Evolutionary conservation across 2,329 filamentous ascomycete species (phyloP), one percentile per base, ranked within the genome.

Genomic region (Nothopassalora personata): DNA sequence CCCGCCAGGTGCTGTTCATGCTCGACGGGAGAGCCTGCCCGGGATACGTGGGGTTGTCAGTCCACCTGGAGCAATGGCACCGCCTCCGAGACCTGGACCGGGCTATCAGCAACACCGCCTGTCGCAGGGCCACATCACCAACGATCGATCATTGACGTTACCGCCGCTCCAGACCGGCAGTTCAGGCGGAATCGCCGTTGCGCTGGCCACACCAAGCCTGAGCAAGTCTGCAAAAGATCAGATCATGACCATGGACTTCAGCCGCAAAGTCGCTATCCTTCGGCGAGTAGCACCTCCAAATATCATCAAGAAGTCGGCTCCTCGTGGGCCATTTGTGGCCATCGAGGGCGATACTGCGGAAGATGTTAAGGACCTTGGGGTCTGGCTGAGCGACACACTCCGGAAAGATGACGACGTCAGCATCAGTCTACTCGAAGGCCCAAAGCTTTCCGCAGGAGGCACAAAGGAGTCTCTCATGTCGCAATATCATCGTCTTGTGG

Each of bases 311-410:
- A 61, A 62, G 28, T 45, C 59, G 11, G 56, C 60, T 6, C 60
- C 64, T 1, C 83, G 91, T n/a, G 92, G 93, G 0, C 84, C 89
- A 0, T 83, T 97, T 39, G 86, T 97, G 62, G 88, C 90, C 0
- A 78, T 97, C 30, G 93, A 97, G 73, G 92, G 92, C 0, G 81
- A 87, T 18, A 83, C 87, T 58, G 72, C 77, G 1, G 79, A 82
- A 9, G 83, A 89, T 4, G 86, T 90, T 3, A 76, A 80, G 3
- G 81, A 83, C 18, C 83, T 96, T 19, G 81, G 88, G 56, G 79
- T 80, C 34, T 87, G 86, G 66, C 77, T 96, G 68, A 80, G 76
- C 59, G 78, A 75, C 58, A 76, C 76, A 46, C 72, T 87, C 49
- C 74, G 74, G 51, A 81, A 79, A 43, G 80, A 81, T 61, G 78